Conservation (phyloP, 2,329 filamentous ascomycete genomes). For the Sarocladiaceae sp. region DNA sequence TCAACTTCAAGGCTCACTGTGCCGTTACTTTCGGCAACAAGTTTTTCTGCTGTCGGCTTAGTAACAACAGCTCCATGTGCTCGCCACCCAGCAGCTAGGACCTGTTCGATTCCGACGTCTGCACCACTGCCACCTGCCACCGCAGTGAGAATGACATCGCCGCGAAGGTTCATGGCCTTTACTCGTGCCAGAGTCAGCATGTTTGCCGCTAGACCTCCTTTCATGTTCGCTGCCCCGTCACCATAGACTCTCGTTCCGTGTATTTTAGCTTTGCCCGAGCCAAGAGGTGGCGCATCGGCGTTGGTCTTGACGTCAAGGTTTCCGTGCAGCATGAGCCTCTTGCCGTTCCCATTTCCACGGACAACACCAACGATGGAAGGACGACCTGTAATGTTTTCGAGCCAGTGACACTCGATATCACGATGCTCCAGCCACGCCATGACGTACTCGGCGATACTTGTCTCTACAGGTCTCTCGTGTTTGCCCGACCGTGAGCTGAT, state of each 20-base stretch:
- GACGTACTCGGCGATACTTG: slow-evolving; percentile 34
- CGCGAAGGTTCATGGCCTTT: slow-evolving; percentile 28
- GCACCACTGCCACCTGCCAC: slow-evolving; percentile 42
- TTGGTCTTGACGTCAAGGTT: slow-evolving; percentile 29
- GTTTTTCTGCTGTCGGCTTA: slow-evolving; percentile 33
- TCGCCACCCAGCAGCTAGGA: slow-evolving; percentile 40
- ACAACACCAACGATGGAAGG: slow-evolving; percentile 40
- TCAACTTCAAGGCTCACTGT: slow-evolving; percentile 33
- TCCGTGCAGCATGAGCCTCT: slow-evolving; percentile 40
- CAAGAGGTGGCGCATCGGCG: slow-evolving; percentile 31
- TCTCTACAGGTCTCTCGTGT: slow-evolving; percentile 20
- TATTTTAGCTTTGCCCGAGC: slow-evolving; percentile 31
- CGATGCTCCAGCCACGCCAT: slow-evolving; percentile 40
- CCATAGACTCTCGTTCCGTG: slow-evolving; percentile 30
- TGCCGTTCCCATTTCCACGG: slow-evolving; percentile 33
- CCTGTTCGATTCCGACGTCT: slow-evolving; percentile 38
- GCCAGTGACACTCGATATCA: slow-evolving; percentile 38
- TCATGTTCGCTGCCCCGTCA: slow-evolving; percentile 39
- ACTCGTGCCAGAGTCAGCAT: slow-evolving; percentile 29
- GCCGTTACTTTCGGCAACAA: slow-evolving; percentile 38
- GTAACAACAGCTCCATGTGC: slow-evolving; percentile 40
- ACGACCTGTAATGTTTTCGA: slow-evolving; percentile 33
- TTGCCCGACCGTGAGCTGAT: background rate
- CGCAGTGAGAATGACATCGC: slow-evolving; percentile 40
- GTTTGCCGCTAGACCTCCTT: slow-evolving; percentile 35